Base-by-base conservation (phyloP, 2,329 filamentous ascomycete species). In the Hypoxylon sp. region DNA sequence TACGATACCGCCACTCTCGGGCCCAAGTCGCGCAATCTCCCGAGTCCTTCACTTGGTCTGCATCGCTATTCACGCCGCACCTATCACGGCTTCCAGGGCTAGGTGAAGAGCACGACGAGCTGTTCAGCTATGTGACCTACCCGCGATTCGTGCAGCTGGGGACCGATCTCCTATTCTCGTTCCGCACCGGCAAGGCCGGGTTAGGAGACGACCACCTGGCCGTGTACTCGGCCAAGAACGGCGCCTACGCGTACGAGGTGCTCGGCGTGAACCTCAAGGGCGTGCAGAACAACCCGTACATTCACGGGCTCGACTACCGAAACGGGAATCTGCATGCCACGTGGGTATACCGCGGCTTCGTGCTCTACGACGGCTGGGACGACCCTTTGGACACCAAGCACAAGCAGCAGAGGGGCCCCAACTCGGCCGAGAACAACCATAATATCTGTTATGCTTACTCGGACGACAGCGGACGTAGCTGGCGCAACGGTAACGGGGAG, bases 291-390 rank as follows among this genome's bases (percentile, higher is more conserved):
- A 83, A 81, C 67, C 79, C 80, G 1, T 83, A 83, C 67, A 76
- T 82, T 65, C 79, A 83, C 67, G 80, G 80, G 8, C 70, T 82
- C 41, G 76, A 75, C 58, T 72, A 70, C 26, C 67, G 71, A 23
- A 61, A 62, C 26, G 64, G 61, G 1, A 70, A 69, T 10, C 71
- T 82, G 1, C 76, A 77, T 65, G 73, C 76, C 17, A 80, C 78
- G 1, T 82, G 80, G 79, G 81, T 81, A 0, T 81, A 80, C 57
- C 77, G 80, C 13, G 78, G 75, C 15, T 82, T 81, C 45, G 77
- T 81, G 4, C 69, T 69, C 50, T 78, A 78, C 65, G 64, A 66
- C 0, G 76, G 76, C n/a, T 78, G 75, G 74, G 74, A 78, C 55
- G 75, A 78, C 60, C 72, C 67, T 11, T 50, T 35, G 0, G 76